A percentile compares a stretch with the other conserved stretches of the same genome.
Evolutionary conservation across 2,329 filamentous ascomycete genomes (phyloP).

Genomic region (Pseudogymnoascus sp.): DNA sequence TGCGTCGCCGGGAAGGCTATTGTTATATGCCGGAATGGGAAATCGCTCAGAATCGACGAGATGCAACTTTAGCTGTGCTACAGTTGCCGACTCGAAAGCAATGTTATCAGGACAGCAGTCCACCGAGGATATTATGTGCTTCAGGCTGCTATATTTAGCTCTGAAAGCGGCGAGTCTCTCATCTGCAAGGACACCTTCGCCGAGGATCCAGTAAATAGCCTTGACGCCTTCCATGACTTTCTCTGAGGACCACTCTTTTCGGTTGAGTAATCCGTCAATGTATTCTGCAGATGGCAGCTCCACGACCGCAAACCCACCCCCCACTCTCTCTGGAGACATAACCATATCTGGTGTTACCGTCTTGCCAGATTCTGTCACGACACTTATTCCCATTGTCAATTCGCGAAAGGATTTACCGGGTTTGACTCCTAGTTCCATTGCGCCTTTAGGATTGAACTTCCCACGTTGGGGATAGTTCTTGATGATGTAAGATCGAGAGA

Average conservation of each 20-base stretch:
- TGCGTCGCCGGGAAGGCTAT: slow-evolving; percentile 13
- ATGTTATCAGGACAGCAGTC: slow-evolving; percentile 73
- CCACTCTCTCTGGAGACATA: slow-evolving; percentile 57
- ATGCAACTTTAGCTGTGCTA: slow-evolving; percentile 60
- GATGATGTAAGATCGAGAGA: slow-evolving; percentile 80
- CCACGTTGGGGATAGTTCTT: slow-evolving; percentile 70
- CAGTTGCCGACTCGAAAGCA: slow-evolving; percentile 57
- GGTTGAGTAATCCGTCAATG: slow-evolving; percentile 58
- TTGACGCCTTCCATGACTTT: slow-evolving; percentile 60
- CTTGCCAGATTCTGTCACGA: slow-evolving; percentile 56
- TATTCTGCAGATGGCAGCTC: slow-evolving; percentile 69
- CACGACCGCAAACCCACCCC: slow-evolving; percentile 69
- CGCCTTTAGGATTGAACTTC: slow-evolving; percentile 65
- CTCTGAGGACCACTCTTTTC: slow-evolving; percentile 63
- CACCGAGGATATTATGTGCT: slow-evolving; percentile 70
- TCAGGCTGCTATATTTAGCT: slow-evolving; percentile 47
- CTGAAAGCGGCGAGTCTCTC: slow-evolving; percentile 63
- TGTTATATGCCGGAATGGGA: slow-evolving; percentile 60
- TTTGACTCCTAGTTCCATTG: slow-evolving; percentile 56
- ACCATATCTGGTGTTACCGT: slow-evolving; percentile 83
- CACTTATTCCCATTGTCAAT: slow-evolving; percentile 56
- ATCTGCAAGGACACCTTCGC: slow-evolving; percentile 57
- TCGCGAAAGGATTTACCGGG: slow-evolving; percentile 49
- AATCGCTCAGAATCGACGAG: slow-evolving; percentile 70
- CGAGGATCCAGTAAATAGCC: slow-evolving; percentile 75